Base-by-base conservation (phyloP, 441 rosid genomes). In the Euphorbia schlechtendalii region DNA sequence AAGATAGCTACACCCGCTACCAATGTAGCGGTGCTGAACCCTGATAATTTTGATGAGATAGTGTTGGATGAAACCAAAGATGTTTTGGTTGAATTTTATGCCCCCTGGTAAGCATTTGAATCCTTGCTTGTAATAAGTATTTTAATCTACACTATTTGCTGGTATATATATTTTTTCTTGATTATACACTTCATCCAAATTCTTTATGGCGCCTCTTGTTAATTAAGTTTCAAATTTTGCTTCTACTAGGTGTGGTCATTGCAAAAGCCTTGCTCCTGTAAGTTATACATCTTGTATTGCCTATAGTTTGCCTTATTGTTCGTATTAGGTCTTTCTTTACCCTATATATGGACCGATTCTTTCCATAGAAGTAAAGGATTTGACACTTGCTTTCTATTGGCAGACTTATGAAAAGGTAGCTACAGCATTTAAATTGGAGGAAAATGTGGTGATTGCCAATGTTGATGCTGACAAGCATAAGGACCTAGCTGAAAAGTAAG, bases 221-320 rank as follows among this genome's bases (percentile, higher is more conserved):
- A 22, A 41, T 59, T 53, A 15, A 36, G 68, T 68, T 69, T 86
- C 79, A 61, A 84, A 81, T 77, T 90, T 78, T 81, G 76, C 78
- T 73, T 93, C 89, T 78, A 84, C 87, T 60, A 90, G 99, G 99
- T 94, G 97, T 80, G 97, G 99, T 0, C 97, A 90, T 79, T 90
- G 97, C 86, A 86, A 94, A 80, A 94, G 82, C 77, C 94, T 94
- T 52, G 97, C 96, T 75, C 97, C 97, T n/a, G 96, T 93, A 81
- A 71, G 95, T 76, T 27, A 32, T 36, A 55, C 51, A 13, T 69
- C 36, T 34, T 57, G 43, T 64, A 10, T 14, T 4, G 25, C 28
- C 20, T 60, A 43, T 38, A 30, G 24, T 60, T 34, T 12, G 13
- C 5, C 30, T 14, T 11, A 8, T n/a, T 1, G 22, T 20, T 22